Percentiles rank a stretch among this genome's conserved stretches.
phyloP scores from a whole-genome alignment of 2,329 filamentous ascomycete species.

The Eurotiales sp. region DNA sequence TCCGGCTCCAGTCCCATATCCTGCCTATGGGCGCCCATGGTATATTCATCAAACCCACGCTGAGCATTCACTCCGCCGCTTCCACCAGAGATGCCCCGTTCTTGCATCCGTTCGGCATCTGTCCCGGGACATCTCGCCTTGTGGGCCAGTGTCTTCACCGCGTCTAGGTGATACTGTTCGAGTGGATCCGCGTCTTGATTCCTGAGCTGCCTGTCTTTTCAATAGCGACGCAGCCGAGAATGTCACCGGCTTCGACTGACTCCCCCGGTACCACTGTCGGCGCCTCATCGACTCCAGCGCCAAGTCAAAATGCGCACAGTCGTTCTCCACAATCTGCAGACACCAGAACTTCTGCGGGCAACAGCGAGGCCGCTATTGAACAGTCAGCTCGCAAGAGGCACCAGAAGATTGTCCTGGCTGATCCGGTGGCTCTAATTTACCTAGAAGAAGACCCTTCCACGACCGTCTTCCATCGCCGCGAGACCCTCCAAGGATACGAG shows the following conservation, averaged over 20 bases:
- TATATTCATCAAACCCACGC: neutral
- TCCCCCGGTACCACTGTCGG: slow-evolving; percentile 22
- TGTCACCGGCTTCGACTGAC: slow-evolving; percentile 20
- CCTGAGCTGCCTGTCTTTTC: neutral
- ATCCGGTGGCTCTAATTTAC: slow-evolving; percentile 66
- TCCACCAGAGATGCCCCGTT: slow-evolving; percentile 25
- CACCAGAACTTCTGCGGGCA: slow-evolving; percentile 18
- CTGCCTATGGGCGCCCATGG: too few relatives aligned
- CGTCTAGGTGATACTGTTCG: slow-evolving; percentile 20
- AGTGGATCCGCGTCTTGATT: too few relatives aligned
- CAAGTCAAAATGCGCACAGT: slow-evolving; percentile 26
- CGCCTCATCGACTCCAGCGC: slow-evolving; percentile 20
- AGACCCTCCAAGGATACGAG: slow-evolving; percentile 76
- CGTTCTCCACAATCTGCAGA: slow-evolving; percentile 19
- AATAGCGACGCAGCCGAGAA: slow-evolving; percentile 15
- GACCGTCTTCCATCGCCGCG: slow-evolving; percentile 67
- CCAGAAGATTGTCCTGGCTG: slow-evolving; percentile 61
- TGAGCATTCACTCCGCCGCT: neutral
- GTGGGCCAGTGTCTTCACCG: slow-evolving; percentile 20
- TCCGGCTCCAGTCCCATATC: too few relatives aligned
- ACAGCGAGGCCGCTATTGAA: slow-evolving; percentile 15
- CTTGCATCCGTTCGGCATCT: slow-evolving; percentile 20
- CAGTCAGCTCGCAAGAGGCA: slow-evolving; percentile 34
- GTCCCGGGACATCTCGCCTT: slow-evolving; percentile 26
- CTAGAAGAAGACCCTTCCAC: slow-evolving; percentile 81